Base-by-base conservation (phyloP, 257 asterid species). In the Jasminum sambac region DNA sequence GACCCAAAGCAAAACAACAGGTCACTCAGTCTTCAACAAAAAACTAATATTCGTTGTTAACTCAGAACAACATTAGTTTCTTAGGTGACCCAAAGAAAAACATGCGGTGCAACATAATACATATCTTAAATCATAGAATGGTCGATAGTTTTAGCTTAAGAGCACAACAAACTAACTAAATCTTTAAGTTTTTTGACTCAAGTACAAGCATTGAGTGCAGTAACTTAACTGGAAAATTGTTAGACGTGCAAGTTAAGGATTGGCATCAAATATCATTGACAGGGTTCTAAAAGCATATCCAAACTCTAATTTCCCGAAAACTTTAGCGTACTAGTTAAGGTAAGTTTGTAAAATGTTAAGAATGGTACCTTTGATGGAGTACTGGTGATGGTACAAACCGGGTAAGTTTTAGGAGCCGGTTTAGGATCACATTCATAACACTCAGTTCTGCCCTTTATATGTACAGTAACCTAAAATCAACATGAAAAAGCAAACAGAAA, bases 371-470 rank as follows among this genome's bases (percentile, higher is more conserved):
- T 89, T 61, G 99, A 89, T 67, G 99, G 99, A 60, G 99, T 95
- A 78, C 94, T 95, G 64, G 99, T 91, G 66, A 95, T 95, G 11
- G 99, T 95, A 72, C 99, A 95, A 41, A 95, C 98, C 16, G 99
- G 99, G 77, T 95, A 95, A 74, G 97, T 91, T 82, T 95, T 95
- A 5, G 99, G 99, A 76, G 99, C 91, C 68, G 95, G 99, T 80
- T 95, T 95, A 60, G 98, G 89, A 82, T 95, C 95, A 84, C 99
- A 95, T 78, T 95, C 99, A 70, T 95, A 95, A 64, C 99, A 95
- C 79, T 95, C 99, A 4, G 99, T 87, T 83, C 70, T 89, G 70
- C 95, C 97, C 81, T 95, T 95, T 63, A 88, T 84, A 19, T 95
- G 99, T 58, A 95, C 99, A 34, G 99, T 89, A 36, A 95, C 99